Evolutionary conservation across 371 early-diverging fungal species (phyloP).

Genomic region (Chytridium lagenaria): DNA sequence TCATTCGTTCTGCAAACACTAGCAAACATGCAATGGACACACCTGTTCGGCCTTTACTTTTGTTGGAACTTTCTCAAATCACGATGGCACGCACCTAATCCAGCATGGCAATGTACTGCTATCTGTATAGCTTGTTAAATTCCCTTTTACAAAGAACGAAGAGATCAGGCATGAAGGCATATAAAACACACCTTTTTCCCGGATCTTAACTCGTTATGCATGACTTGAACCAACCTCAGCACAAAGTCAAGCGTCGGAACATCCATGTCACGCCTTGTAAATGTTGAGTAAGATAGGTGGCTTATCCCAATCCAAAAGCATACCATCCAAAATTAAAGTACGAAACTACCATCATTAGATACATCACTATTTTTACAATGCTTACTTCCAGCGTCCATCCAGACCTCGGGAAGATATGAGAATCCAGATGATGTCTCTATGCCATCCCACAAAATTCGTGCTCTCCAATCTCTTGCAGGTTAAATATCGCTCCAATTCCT

Average conservation of each 20-base stretch:
- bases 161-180: background rate
- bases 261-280: constrained; percentile 47
- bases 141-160: no score
- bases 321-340: constrained; percentile 57
- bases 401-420: constrained; percentile 51
- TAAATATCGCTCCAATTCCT: constrained; percentile 48
- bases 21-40: constrained; percentile 58
- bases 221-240: constrained; percentile 51
- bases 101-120: constrained; percentile 62
- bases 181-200: constrained; percentile 38
- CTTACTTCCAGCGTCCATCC: constrained; percentile 46
- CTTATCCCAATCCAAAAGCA: background rate
- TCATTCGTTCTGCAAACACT: constrained; percentile 40
- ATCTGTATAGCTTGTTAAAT: constrained; percentile 37
- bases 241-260: constrained; percentile 48
- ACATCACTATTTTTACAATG: no score
- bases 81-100: constrained; percentile 39
- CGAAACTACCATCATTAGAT: no score
- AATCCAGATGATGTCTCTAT: constrained; percentile 44
- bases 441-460: constrained; percentile 54
- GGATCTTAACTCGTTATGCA: constrained; percentile 41
- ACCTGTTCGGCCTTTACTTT: constrained; percentile 56
- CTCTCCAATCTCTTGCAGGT: constrained; percentile 53
- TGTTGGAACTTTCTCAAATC: no score
- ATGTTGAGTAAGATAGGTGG: background rate